phyloP scores from a whole-genome alignment of 2,329 filamentous ascomycete species.

The Trichophyton equinum region DNA sequence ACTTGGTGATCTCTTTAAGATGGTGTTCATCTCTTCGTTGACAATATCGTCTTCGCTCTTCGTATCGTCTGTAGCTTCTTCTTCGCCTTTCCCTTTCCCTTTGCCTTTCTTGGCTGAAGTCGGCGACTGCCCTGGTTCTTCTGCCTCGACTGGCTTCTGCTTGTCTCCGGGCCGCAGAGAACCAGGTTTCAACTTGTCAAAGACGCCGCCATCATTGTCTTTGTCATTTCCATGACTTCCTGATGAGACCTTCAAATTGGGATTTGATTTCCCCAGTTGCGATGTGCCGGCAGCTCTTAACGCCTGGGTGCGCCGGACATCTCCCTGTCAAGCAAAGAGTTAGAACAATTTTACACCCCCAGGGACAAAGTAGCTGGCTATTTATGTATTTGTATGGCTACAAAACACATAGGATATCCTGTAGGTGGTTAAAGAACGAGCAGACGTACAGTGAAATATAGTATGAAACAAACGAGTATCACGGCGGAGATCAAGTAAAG shows the following conservation, averaged over 20 bases:
- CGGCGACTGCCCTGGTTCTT: constrained; percentile 19
- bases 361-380: no score
- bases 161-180: constrained; percentile 60
- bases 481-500: constrained; percentile 53
- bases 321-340: constrained; percentile 21
- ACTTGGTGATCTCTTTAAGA: constrained; percentile 78
- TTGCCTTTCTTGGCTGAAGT: constrained; percentile 43
- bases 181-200: constrained; percentile 56
- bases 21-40: constrained; percentile 59
- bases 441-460: constrained; percentile 59
- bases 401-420: neutral
- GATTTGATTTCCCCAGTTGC: constrained; percentile 31
- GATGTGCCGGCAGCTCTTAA: constrained; percentile 39
- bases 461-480: constrained; percentile 50
- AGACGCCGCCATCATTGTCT: constrained; percentile 44
- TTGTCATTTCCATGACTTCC: constrained; percentile 33
- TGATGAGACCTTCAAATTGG: neutral
- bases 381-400: no score
- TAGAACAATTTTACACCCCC: no score
- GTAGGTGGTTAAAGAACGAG: neutral
- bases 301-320: constrained; percentile 29
- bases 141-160: constrained; percentile 41
- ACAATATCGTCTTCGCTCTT: constrained; percentile 31
- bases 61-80: constrained; percentile 16
- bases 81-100: constrained; percentile 22